phyloP scores from a whole-genome alignment of 1,284 basidiomycete species.

The Melampsora allii-populina region DNA sequence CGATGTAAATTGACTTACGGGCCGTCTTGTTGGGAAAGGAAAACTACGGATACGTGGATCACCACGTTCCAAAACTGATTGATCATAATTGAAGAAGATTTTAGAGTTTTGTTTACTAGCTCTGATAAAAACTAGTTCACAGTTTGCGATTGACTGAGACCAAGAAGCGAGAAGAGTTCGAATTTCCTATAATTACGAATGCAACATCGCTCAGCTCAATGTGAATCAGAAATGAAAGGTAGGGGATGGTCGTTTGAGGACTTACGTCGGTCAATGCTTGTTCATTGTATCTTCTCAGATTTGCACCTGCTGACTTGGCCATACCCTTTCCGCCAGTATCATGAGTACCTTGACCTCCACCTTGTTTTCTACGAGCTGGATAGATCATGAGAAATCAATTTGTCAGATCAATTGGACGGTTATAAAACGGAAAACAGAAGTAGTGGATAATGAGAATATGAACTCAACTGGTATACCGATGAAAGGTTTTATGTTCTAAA shows the following conservation, averaged over 20 bases:
- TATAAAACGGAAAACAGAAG: not conserved
- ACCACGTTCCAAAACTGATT: conserved; percentile 58
- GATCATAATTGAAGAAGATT: conserved; percentile 74
- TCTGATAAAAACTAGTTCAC: conserved; percentile 83
- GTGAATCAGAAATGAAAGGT: conserved; percentile 9
- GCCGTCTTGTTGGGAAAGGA: conserved; percentile 87
- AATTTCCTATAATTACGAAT: conserved; percentile 65
- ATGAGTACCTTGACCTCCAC: conserved; percentile 87
- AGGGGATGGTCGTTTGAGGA: conserved; percentile 45
- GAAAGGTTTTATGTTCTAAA: conserved; percentile 90
- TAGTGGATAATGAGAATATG: not conserved
- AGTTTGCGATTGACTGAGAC: conserved; percentile 73
- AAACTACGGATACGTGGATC: conserved; percentile 72
- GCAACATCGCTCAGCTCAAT: not conserved
- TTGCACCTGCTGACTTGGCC: conserved; percentile 92
- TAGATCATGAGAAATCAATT: not conserved
- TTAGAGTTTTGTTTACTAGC: conserved; percentile 72
- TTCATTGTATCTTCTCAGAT: conserved; percentile 91
- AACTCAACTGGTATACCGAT: conserved; percentile 87
- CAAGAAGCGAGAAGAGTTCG: conserved; percentile 73
- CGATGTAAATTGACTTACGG: conserved; percentile 60
- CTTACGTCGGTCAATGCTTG: conserved; percentile 81
- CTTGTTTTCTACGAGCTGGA: conserved; percentile 90
- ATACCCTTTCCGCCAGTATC: conserved; percentile 82
- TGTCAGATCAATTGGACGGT: not conserved